Conservation (phyloP, 2,329 filamentous ascomycete species). For the Colletotrichum lini region DNA sequence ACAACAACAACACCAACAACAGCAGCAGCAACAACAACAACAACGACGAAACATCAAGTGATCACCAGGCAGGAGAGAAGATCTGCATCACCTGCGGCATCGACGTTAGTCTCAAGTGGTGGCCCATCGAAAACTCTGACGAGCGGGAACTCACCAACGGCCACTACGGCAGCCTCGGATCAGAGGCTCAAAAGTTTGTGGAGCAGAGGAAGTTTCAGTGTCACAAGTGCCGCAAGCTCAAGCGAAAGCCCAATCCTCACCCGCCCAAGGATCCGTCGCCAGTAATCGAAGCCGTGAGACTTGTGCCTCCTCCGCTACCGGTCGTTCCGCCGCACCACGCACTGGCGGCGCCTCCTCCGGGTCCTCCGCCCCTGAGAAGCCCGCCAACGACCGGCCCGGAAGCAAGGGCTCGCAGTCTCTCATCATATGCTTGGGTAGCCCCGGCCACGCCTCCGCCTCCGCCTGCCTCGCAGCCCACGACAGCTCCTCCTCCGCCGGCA, state of each 20-base stretch:
- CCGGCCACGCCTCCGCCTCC: conserved; percentile 38
- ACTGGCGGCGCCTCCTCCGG: conserved; percentile 45
- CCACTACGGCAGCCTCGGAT: conserved; percentile 64
- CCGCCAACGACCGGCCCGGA: conserved; percentile 40
- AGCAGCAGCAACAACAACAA: conserved; percentile 19
- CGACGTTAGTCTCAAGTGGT: conserved; percentile 83
- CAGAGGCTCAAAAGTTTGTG: conserved; percentile 72
- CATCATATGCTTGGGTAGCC: conserved; percentile 39
- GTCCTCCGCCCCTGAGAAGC: conserved; percentile 36
- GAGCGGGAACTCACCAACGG: conserved; percentile 68
- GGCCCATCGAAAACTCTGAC: conserved; percentile 68
- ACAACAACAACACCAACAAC: conserved; percentile 22
- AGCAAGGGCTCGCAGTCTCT: conserved; percentile 42
- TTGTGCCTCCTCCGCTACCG: conserved; percentile 44
- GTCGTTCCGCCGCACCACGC: conserved; percentile 45
- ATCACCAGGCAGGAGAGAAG: conserved; percentile 62
- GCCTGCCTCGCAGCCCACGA: conserved; percentile 33
- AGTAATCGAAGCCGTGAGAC: conserved; percentile 26
- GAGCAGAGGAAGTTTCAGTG: conserved; percentile 78
- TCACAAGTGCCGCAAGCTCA: conserved; percentile 78
- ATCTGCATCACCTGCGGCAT: conserved; percentile 76
- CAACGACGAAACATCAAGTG: conserved; percentile 15
- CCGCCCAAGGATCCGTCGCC: conserved; percentile 38
- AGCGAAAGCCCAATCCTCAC: conserved; percentile 60
- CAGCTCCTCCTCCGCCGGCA: conserved; percentile 44